Percentiles rank a stretch among this genome's conserved stretches.
Evolutionary conservation across 306 rosid species (phyloP).

Genomic region (Mimosa pudica): DNA sequence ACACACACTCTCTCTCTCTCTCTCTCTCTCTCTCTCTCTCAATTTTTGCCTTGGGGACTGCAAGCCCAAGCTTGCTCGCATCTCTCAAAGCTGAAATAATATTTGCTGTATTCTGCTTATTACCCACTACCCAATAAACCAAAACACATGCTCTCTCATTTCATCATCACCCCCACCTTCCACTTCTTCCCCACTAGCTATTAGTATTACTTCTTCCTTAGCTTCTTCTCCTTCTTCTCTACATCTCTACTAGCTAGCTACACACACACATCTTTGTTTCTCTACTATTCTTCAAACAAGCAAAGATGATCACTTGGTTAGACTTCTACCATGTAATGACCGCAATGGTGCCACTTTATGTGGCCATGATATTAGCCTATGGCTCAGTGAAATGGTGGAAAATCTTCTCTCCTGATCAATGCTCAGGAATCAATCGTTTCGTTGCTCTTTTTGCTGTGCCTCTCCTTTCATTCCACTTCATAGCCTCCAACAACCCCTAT

Average conservation of each 20-base stretch:
- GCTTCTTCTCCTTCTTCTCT: neutral
- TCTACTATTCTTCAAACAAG: neutral
- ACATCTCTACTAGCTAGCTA: no score
- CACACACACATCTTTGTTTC: neutral
- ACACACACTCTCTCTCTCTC: neutral
- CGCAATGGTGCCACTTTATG: conserved; percentile 88
- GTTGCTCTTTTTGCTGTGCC: conserved; percentile 95
- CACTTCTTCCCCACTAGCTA: neutral
- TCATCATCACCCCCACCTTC: conserved; percentile 42
- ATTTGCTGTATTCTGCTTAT: conserved; percentile 41
- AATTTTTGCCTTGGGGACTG: conserved; percentile 57
- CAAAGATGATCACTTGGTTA: conserved; percentile 60
- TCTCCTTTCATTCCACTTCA: conserved; percentile 86
- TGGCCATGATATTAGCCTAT: conserved; percentile 87
- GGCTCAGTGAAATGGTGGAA: conserved; percentile 99
- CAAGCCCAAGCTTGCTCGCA: conserved; percentile 51
- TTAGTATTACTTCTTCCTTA: no score
- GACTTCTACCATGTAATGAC: conserved; percentile 97
- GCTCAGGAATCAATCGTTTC: conserved; percentile 88
- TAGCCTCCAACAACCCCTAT: conserved; percentile 80
- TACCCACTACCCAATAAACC: conserved; percentile 50
- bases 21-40: conserved; percentile 18
- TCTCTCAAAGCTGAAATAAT: conserved; percentile 55
- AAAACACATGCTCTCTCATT: conserved; percentile 61
- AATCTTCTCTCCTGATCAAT: conserved; percentile 87